A percentile compares a stretch with the other conserved stretches of the same genome.
Evolutionary conservation across 192 early-diverging fungal species (phyloP).

Genomic region (Gryganskiella cystojenkinii): DNA sequence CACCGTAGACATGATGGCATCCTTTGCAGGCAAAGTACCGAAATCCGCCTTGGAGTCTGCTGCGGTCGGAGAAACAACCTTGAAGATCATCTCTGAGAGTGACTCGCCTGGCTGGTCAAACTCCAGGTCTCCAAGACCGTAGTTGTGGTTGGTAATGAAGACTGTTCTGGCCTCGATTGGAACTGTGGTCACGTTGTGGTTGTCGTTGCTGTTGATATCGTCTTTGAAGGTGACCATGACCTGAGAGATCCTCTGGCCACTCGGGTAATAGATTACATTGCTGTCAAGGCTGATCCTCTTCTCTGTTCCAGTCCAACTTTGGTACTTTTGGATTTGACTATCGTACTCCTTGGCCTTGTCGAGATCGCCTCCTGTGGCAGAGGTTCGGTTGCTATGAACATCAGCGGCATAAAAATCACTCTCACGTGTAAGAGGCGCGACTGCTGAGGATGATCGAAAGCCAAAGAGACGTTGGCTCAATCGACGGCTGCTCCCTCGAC

Average conservation of each 20-base stretch:
- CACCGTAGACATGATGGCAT: background rate
- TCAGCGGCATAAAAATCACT: background rate
- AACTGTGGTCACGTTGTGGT: background rate
- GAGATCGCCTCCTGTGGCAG: background rate
- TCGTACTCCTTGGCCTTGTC: slow-evolving; percentile 3
- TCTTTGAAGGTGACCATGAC: slow-evolving; percentile 40
- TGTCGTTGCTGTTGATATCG: background rate
- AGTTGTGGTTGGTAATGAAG: slow-evolving; percentile 11
- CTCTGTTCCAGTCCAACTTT: background rate
- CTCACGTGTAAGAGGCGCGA: background rate
- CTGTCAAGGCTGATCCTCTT: slow-evolving; percentile 7
- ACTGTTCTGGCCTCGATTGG: background rate
- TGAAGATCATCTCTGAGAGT: slow-evolving; percentile 43
- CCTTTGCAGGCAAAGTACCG: background rate
- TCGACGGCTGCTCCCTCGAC: background rate
- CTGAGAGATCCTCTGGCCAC: slow-evolving; percentile 21
- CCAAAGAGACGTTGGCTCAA: slow-evolving; percentile 20
- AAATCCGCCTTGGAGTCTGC: too few relatives aligned
- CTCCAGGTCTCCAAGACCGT: slow-evolving; percentile 2
- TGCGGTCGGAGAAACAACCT: background rate
- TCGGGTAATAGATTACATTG: slow-evolving; percentile 12
- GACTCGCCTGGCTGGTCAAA: slow-evolving; percentile 34
- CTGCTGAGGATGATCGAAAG: slow-evolving; percentile 7
- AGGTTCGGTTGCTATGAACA: background rate
- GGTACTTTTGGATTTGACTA: too few relatives aligned